A percentile compares a stretch with the other conserved stretches of the same genome.
Evolutionary conservation across 768 basidiomycete genomes (phyloP).

Genomic region (Russula griseocarnosa): DNA sequence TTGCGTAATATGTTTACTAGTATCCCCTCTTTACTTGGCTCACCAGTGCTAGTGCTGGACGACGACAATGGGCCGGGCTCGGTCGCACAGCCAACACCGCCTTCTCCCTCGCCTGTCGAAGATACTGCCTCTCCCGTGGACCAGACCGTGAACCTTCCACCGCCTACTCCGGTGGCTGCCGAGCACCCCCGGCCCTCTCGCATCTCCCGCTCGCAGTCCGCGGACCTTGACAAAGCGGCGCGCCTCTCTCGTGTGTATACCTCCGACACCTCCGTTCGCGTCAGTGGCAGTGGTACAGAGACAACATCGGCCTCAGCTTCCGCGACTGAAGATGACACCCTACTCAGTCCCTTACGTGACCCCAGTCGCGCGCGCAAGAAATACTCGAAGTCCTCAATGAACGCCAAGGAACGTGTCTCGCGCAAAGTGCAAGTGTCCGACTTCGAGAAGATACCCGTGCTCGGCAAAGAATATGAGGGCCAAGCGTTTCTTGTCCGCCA

Average conservation of each 20-base stretch:
- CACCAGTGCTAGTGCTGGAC: too few relatives aligned
- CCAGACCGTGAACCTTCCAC: conserved; percentile 23
- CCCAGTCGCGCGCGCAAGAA: conserved; percentile 47
- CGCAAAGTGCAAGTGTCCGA: conserved; percentile 81
- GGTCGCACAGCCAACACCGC: conserved; percentile 5
- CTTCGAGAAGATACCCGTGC: conserved; percentile 95
- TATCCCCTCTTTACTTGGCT: too few relatives aligned
- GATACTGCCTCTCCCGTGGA: not conserved
- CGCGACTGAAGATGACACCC: conserved; percentile 61
- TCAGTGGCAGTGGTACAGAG: conserved; percentile 30
- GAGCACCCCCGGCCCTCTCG: conserved; percentile 40
- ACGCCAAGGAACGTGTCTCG: too few relatives aligned
- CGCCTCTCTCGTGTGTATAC: conserved; percentile 60
- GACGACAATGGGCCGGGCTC: conserved; percentile 17
- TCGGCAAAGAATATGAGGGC: conserved; percentile 96
- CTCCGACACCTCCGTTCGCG: conserved; percentile 36
- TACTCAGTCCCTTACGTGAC: conserved; percentile 54
- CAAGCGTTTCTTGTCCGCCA: conserved; percentile 91
- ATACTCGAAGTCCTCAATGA: conserved; percentile 46
- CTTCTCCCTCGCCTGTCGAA: not conserved
- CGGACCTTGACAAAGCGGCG: conserved; percentile 63
- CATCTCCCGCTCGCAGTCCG: conserved; percentile 76
- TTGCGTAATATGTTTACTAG: too few relatives aligned
- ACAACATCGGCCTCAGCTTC: conserved; percentile 51
- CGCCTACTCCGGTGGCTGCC: conserved; percentile 30